phyloP scores from a whole-genome alignment of 2,329 filamentous ascomycete genomes.

The Hymenoscyphus albidus region DNA sequence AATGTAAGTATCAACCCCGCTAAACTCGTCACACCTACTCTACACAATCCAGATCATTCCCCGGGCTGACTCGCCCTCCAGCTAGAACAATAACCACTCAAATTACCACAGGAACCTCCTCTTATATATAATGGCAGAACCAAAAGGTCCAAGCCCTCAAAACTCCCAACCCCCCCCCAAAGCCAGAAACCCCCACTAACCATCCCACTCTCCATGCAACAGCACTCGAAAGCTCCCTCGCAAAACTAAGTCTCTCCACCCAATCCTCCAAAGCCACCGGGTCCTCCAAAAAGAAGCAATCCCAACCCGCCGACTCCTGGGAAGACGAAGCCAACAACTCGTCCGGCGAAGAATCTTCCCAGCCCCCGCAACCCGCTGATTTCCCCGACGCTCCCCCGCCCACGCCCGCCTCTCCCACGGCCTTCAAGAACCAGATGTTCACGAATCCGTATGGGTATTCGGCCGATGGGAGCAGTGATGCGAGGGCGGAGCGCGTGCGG shows the following conservation, averaged over 20 bases:
- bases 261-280: slow-evolving; percentile 23
- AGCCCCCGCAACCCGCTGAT: slow-evolving; percentile 29
- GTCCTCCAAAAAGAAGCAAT: slow-evolving; percentile 36
- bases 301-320: slow-evolving; percentile 61
- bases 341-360: slow-evolving; percentile 34
- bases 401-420: slow-evolving; percentile 58
- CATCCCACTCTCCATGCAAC: not conserved
- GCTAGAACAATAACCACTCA: slow-evolving; percentile 2
- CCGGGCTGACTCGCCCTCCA: slow-evolving; percentile 8
- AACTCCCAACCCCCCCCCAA: not conserved
- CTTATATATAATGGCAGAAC: slow-evolving; percentile 20
- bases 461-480: slow-evolving; percentile 14
- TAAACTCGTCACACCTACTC: not conserved
- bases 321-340: slow-evolving; percentile 61
- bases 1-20: not conserved
- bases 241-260: slow-evolving; percentile 29
- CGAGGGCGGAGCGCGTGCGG: slow-evolving; percentile 26
- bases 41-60: not conserved
- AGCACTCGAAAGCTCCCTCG: slow-evolving; percentile 31
- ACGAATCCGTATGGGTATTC: slow-evolving; percentile 26
- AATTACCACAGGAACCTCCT: not conserved
- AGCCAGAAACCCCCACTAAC: slow-evolving; percentile 7
- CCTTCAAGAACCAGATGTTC: slow-evolving; percentile 18
- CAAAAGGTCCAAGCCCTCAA: slow-evolving; percentile 18
- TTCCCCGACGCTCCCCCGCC: slow-evolving; percentile 57